Base-by-base conservation (phyloP, 306 rosid species). In the Prunus campanulata region DNA sequence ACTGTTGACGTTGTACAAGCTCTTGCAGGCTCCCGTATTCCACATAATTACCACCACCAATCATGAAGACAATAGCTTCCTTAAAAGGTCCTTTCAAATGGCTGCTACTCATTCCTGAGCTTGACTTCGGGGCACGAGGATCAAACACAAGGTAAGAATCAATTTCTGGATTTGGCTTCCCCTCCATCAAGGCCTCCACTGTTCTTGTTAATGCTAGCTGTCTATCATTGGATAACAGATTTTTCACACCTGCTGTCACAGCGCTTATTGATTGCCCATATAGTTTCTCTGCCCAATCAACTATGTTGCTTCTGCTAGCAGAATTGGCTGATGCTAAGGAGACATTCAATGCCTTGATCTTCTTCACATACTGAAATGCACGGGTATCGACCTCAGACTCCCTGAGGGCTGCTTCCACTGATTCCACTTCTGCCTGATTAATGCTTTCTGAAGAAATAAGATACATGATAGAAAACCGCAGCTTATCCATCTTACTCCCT, bases 201-300 rank as follows among this genome's bases (percentile, higher is more conserved):
- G 97, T 89, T 82, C 97, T 92, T 13, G 97, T 91, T 85, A 95
- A 81, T 15, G 97, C 99, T 20, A 95, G 90, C 81, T 95, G 99
- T 83, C 97, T 84, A 77, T 95, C 97, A 60, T 80, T 90, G 30
- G 99, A 95, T 67, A 95, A 81, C 30, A 95, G 89, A 82, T 92
- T 95, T 80, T 92, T 95, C 72, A 95, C 93, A 77, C 99, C 99
- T 42, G 99, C 99, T 18, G 99, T 92, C 85, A 95, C 97, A 3
- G 91, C 97, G 44, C 97, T 88, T 60, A 93, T 88, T 54, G 98
- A 93, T 78, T 93, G 98, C 48, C 98, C 97, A 64, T 95, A 95
- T 50, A 95, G 89, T 78, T 90, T 95, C 85, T 95, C 99, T 4
- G 99, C 99, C 99, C 99, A 95, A 78, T 95, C 95, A 16, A 95